phyloP scores from a whole-genome alignment of 2,329 filamentous ascomycete species.

The Sphaerulina musiva region DNA sequence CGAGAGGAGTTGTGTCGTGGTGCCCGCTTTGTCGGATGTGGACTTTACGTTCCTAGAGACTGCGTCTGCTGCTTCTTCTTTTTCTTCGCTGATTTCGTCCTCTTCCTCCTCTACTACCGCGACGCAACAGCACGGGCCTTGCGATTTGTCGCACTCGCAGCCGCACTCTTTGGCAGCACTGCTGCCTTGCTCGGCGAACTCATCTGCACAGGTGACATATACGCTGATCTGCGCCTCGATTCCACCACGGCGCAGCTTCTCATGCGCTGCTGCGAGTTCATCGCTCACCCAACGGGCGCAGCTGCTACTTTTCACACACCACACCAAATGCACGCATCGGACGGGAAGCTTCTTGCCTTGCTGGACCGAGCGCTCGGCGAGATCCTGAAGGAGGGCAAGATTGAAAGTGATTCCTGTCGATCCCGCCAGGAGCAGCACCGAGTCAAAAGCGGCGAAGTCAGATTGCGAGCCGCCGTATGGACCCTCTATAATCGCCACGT shows the following conservation, averaged over 20 bases:
- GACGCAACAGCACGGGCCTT: constrained; percentile 25
- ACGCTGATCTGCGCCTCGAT: constrained; percentile 23
- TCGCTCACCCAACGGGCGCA: constrained; percentile 20
- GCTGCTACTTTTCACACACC: constrained; percentile 24
- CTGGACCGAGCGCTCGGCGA: constrained; percentile 21
- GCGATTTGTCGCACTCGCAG: constrained; percentile 25
- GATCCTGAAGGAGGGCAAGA: constrained; percentile 22
- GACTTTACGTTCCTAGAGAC: constrained; percentile 8
- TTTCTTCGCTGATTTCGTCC: constrained; percentile 12
- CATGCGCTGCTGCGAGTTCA: constrained; percentile 20
- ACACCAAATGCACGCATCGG: constrained; percentile 23
- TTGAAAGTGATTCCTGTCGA: constrained; percentile 30
- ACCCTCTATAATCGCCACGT: constrained; percentile 23
- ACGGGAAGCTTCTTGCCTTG: constrained; percentile 20
- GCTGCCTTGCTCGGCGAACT: constrained; percentile 18
- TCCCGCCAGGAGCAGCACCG: constrained; percentile 24
- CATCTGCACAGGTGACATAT: constrained; percentile 25
- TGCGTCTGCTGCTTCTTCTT: not conserved
- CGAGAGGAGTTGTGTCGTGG: not conserved
- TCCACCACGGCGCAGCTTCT: constrained; percentile 15
- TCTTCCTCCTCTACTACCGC: constrained; percentile 16
- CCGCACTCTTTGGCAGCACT: constrained; percentile 19
- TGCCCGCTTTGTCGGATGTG: not conserved
- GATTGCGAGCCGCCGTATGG: constrained; percentile 25
- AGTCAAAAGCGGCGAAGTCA: constrained; percentile 27